Evolutionary conservation across 257 asterid genomes (phyloP).

Genomic region (Hygrophila difformis): DNA sequence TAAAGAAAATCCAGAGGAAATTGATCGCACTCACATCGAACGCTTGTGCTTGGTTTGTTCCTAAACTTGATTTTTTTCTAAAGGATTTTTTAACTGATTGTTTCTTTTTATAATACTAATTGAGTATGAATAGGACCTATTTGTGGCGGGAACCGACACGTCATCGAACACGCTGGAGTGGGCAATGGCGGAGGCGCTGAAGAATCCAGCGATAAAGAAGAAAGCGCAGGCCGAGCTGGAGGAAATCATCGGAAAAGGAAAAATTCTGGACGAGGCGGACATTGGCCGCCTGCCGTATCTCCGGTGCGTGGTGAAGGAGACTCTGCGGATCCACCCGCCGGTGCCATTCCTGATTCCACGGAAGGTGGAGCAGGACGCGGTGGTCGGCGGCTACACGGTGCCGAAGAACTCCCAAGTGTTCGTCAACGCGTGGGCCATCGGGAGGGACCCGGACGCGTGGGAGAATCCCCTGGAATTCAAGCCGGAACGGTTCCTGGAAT

Average conservation of each 20-base stretch:
- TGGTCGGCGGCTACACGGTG: slow-evolving; percentile 37
- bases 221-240: slow-evolving; percentile 51
- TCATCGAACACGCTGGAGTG: slow-evolving; percentile 64
- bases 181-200: slow-evolving; percentile 72
- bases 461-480: slow-evolving; percentile 43
- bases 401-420: slow-evolving; percentile 47
- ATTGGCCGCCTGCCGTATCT: slow-evolving; percentile 45
- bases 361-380: slow-evolving; percentile 33
- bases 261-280: slow-evolving; percentile 37
- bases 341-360: slow-evolving; percentile 66
- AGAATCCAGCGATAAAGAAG: slow-evolving; percentile 39
- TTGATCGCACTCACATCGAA: slow-evolving; percentile 53
- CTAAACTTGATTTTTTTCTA: not conserved
- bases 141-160: slow-evolving; percentile 61
- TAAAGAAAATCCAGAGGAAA: slow-evolving; percentile 43
- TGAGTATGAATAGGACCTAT: slow-evolving; percentile 39
- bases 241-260: slow-evolving; percentile 41
- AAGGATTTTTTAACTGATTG: too few species aligned
- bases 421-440: slow-evolving; percentile 62
- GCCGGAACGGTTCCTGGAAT: slow-evolving; percentile 48
- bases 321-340: slow-evolving; percentile 63
- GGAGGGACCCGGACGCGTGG: slow-evolving; percentile 52
- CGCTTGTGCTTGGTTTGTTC: slow-evolving; percentile 49
- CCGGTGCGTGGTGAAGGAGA: slow-evolving; percentile 45
- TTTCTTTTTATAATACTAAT: too few species aligned